phyloP scores from a whole-genome alignment of 495 filamentous ascomycete species.

The Acidomyces sp. region DNA sequence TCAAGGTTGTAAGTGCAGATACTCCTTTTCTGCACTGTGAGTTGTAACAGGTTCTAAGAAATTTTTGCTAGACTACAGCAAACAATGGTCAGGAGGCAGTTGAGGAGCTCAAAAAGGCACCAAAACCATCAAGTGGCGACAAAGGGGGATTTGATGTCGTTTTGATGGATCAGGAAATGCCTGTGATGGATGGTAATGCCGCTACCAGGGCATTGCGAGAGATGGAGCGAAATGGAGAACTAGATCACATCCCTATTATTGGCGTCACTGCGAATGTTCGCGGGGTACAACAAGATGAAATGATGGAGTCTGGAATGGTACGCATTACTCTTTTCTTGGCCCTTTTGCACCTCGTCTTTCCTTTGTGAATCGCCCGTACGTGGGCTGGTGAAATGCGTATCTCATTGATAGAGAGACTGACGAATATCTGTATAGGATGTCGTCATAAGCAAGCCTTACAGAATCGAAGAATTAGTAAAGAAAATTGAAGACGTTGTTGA shows the following conservation, averaged over 20 bases:
- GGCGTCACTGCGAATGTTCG: constrained; percentile 27
- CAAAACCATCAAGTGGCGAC: not conserved
- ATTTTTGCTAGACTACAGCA: no score
- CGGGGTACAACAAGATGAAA: constrained; percentile 20
- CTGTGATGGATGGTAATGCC: constrained; percentile 26
- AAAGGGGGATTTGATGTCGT: constrained; percentile 17
- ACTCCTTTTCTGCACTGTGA: no score
- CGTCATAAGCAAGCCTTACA: constrained; percentile 19
- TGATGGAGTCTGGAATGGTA: constrained; percentile 26
- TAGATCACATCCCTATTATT: constrained; percentile 19
- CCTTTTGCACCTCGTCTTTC: no score
- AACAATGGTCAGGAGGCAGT: constrained; percentile 27
- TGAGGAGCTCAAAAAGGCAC: constrained; percentile 11
- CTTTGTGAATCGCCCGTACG: no score
- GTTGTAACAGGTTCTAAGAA: no score
- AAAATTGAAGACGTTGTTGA: no score
- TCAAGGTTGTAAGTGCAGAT: no score
- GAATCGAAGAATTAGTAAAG: constrained; percentile 12
- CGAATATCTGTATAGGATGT: not conserved
- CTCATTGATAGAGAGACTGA: not conserved
- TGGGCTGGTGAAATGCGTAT: not conserved
- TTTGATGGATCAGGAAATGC: constrained; percentile 31
- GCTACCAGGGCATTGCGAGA: constrained; percentile 20
- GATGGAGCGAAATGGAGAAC: constrained; percentile 13
- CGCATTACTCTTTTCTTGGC: constrained; percentile 4